A percentile compares a stretch with the other conserved stretches of the same genome.
These are phyloP conservation scores for Asterochloris erici DNA, from an alignment of 139 green algal species.

Conservation along the genomic window DNA sequence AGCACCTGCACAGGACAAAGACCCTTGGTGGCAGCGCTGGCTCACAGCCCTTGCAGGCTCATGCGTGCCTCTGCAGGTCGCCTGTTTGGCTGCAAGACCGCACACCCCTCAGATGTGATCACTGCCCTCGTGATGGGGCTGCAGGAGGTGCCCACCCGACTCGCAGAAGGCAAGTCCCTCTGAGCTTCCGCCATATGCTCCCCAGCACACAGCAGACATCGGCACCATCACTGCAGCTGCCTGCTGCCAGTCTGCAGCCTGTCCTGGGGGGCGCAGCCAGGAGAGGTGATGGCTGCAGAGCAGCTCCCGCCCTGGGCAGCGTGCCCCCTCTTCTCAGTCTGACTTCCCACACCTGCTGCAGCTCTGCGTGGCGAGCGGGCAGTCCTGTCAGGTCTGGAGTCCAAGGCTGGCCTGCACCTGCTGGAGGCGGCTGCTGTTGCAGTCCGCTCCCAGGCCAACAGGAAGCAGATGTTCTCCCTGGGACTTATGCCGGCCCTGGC, in stretches of 20 bases:
- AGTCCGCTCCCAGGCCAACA: constrained; percentile 29
- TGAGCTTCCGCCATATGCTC: neutral
- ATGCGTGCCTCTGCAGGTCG: no score
- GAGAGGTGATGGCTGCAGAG: no score
- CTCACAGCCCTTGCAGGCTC: no score
- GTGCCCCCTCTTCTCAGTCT: neutral
- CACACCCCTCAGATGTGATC: constrained; percentile 4
- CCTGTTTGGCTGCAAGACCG: constrained; percentile 11
- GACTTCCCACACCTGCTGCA: neutral
- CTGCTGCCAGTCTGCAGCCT: no score
- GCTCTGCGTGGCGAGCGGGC: neutral
- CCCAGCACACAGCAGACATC: neutral
- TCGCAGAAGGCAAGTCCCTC: neutral
- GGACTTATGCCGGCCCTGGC: constrained; percentile 27
- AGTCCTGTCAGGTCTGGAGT: constrained; percentile 3
- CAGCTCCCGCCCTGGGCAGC: neutral
- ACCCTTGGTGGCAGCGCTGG: no score
- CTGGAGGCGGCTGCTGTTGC: constrained; percentile 30
- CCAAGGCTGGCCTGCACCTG: constrained; percentile 8
- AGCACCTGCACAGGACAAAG: no score
- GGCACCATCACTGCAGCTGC: neutral
- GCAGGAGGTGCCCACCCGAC: neutral
- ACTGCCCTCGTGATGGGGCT: neutral
- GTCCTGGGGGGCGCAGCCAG: no score
- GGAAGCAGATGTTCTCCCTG: constrained; percentile 18